Conservation (phyloP, 352 stramenopile genomes). For the Globisporangium alternatum region DNA sequence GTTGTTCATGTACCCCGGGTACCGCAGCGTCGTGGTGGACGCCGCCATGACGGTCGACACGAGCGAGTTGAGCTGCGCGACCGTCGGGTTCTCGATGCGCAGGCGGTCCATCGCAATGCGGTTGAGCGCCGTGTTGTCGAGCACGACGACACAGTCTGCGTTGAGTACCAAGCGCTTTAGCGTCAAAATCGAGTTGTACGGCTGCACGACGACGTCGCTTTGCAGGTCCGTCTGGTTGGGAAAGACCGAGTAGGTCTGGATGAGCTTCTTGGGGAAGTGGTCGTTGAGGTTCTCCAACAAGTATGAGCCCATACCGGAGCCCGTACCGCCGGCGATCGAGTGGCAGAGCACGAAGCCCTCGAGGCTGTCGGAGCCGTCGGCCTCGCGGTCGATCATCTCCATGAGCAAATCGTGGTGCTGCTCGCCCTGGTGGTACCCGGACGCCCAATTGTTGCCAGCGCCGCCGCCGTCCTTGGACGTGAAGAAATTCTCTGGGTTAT, state of each 20-base stretch:
- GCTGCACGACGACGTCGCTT: conserved; percentile 98
- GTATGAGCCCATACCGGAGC: conserved; percentile 99
- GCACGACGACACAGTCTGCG: conserved; percentile 97
- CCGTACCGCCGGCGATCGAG: conserved; percentile 98
- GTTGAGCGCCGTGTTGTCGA: conserved; percentile 99
- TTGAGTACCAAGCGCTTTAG: conserved; percentile 98
- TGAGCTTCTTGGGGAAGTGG: conserved; percentile 99
- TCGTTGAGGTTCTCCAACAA: conserved; percentile 99
- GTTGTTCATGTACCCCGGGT: conserved; percentile 99
- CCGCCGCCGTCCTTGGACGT: conserved; percentile 89
- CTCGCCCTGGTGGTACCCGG: conserved; percentile 90
- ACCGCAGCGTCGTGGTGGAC: conserved; percentile 96
- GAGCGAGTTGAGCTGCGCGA: conserved; percentile 96
- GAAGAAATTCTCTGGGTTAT: conserved; percentile 99
- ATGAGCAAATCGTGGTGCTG: conserved; percentile 97
- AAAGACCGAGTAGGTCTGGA: conserved; percentile 99
- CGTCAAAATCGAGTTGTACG: conserved; percentile 99
- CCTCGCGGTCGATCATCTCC: conserved; percentile 99
- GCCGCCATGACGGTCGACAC: conserved; percentile 99
- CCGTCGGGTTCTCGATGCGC: conserved; percentile 95
- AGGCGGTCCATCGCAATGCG: conserved; percentile 94
- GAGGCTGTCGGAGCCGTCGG: conserved; percentile 92
- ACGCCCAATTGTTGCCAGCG: conserved; percentile 93
- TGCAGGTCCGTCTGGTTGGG: conserved; percentile 93
- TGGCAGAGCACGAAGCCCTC: conserved; percentile 99